Percentiles rank a stretch among this genome's conserved stretches.
These are phyloP conservation scores for Panicum hallii DNA, from an alignment of 202 grass and related monocot species.

Conservation along the genomic window DNA sequence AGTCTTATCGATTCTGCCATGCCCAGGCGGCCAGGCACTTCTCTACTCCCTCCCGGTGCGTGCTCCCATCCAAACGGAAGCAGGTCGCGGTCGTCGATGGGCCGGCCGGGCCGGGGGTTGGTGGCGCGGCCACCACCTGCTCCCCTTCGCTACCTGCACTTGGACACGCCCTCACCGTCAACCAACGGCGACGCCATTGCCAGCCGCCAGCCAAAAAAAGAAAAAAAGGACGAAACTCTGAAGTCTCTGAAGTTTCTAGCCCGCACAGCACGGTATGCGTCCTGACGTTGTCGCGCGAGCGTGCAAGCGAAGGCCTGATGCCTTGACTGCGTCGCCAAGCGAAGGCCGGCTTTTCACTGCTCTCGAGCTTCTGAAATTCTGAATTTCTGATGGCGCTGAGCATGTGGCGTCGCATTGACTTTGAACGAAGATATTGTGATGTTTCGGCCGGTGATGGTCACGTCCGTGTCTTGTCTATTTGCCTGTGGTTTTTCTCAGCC, in stretches of 20 bases:
- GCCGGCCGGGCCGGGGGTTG: slow-evolving; percentile 14
- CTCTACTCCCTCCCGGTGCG: too few species aligned
- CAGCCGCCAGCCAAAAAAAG: not conserved
- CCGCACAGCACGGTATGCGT: not conserved
- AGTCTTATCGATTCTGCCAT: slow-evolving; percentile 2
- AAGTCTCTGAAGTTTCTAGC: not conserved
- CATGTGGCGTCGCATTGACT: slow-evolving; percentile 5
- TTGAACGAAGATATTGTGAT: not conserved
- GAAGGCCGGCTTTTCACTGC: not conserved
- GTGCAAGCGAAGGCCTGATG: not conserved
- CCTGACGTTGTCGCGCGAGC: not conserved
- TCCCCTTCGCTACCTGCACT: not conserved
- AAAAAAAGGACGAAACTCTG: not conserved
- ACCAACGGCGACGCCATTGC: slow-evolving; percentile 9
- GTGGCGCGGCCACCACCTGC: slow-evolving; percentile 31
- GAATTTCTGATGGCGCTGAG: too few species aligned
- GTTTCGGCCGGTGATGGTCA: not conserved
- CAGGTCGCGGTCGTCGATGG: not conserved
- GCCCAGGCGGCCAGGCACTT: too few species aligned
- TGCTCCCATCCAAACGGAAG: not conserved
- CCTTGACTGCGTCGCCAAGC: not conserved
- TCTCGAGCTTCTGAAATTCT: not conserved
- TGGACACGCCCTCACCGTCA: not conserved
- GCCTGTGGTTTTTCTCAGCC: not conserved
- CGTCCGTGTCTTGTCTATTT: not conserved